These are phyloP conservation scores for Trichoderma koningii DNA, from an alignment of 2,329 filamentous ascomycete genomes.

Conservation along the genomic window DNA sequence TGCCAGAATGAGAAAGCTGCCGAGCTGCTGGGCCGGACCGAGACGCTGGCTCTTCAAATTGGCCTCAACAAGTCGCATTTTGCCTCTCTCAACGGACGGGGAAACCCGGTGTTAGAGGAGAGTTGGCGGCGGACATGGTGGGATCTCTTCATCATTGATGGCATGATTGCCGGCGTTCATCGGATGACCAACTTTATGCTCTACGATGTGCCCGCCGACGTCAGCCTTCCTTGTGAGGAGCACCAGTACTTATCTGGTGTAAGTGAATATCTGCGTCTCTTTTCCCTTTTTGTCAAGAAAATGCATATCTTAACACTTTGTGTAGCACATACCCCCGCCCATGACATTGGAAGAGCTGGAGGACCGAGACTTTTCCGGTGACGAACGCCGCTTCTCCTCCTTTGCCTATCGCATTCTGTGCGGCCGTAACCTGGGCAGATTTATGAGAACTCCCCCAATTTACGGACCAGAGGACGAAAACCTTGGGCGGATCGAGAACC, in stretches of 20 bases:
- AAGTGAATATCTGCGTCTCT: slow-evolving; percentile 35
- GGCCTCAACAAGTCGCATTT: slow-evolving; percentile 72
- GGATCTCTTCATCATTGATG: slow-evolving; percentile 79
- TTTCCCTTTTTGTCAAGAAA: no score
- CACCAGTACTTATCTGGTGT: slow-evolving; percentile 65
- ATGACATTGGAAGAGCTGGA: slow-evolving; percentile 75
- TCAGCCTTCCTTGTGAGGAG: slow-evolving; percentile 80
- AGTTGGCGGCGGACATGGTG: slow-evolving; percentile 90
- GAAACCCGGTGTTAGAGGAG: slow-evolving; percentile 72
- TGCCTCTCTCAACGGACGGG: slow-evolving; percentile 63
- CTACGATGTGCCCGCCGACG: slow-evolving; percentile 66
- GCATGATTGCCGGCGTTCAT: slow-evolving; percentile 80
- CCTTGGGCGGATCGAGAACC: slow-evolving; percentile 53
- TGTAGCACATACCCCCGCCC: slow-evolving; percentile 58
- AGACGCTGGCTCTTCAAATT: slow-evolving; percentile 72
- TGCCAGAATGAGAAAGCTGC: slow-evolving; percentile 70
- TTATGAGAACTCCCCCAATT: slow-evolving; percentile 62
- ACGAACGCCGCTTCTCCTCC: slow-evolving; percentile 74
- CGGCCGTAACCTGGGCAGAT: slow-evolving; percentile 73
- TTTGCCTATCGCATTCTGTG: slow-evolving; percentile 84
- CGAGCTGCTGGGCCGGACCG: slow-evolving; percentile 66
- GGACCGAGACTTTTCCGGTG: slow-evolving; percentile 69
- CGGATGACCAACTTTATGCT: slow-evolving; percentile 70
- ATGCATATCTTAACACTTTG: neutral
- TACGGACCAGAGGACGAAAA: slow-evolving; percentile 57